Evolutionary conservation across 2,329 filamentous ascomycete genomes (phyloP), one percentile per base, ranked within the genome.

Genomic region (Fusarium sarcochroum): DNA sequence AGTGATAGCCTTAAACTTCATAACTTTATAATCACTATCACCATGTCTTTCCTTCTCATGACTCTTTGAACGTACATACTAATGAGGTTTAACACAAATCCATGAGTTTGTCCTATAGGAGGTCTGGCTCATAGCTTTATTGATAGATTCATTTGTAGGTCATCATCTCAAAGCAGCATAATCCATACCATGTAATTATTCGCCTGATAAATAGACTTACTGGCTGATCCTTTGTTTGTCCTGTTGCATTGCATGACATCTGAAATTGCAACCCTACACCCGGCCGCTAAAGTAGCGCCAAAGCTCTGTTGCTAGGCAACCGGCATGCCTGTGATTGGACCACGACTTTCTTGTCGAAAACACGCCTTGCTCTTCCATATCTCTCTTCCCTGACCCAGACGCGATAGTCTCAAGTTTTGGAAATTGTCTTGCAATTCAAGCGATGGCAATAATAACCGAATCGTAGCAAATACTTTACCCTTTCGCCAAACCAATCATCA

Each of bases 381-480:
- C 58, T 66, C 61, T 67, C 65, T 62, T 72, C 65, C 57, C 52
- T 62, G 57, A 60, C 58, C 68, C 52, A 66, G 66, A 76, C 78
- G 76, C 78, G 76, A 77, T 80, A 70, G 73, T 76, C 73, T 73
- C 75, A 76, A 77, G 73, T 76, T 74, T 76, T 75, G 70, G 62
- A 67, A 72, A 73, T 73, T 68, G 77, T 62, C 70, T 72, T 72
- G 70, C 70, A 66, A 69, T 75, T 72, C 69, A 74, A 75, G 78
- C 66, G 66, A 83, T 83, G 79, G 77, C 67, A 75, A 69, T 66
- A 69, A 75, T 68, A 70, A 74, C 74, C 68, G 75, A 81, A 80
- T 78, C 80, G 80, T 83, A 79, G 69, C 79, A 71, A 70, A 80
- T 79, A 70, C 51, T 67, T 76, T 77, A 78, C 50, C 67, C 17